Conservation (phyloP, 305 asterid genomes). For the Ilex paraguariensis region DNA sequence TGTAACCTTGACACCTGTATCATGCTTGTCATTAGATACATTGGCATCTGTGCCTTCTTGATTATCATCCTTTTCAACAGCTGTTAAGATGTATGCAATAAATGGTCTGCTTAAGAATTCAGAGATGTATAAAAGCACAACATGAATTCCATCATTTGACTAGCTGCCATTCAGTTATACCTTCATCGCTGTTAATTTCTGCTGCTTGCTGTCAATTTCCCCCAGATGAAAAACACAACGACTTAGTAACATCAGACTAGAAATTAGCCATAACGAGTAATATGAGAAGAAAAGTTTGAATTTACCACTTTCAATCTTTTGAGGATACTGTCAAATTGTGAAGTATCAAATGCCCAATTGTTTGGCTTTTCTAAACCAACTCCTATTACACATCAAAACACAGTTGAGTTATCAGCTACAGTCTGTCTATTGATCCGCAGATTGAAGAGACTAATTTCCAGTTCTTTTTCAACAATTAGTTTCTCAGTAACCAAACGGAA, state of each 20-base stretch:
- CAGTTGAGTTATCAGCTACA: neutral
- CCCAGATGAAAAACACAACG: slow-evolving; percentile 3
- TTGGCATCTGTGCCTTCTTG: slow-evolving; percentile 20
- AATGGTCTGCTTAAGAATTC: slow-evolving; percentile 1
- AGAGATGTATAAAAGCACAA: slow-evolving; percentile 4
- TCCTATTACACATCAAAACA: slow-evolving; percentile 31
- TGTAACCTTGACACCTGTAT: slow-evolving; percentile 47
- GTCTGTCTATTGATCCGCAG: no score
- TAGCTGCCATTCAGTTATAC: slow-evolving; percentile 21
- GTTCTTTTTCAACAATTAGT: no score
- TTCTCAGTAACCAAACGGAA: no score
- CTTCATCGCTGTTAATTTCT: slow-evolving; percentile 47
- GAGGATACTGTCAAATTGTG: slow-evolving; percentile 89
- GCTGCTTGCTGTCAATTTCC: slow-evolving; percentile 54
- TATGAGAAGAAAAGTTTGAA: slow-evolving; percentile 2
- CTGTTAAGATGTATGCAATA: slow-evolving; percentile 24
- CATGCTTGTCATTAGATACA: slow-evolving; percentile 24
- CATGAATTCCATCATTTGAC: slow-evolving; percentile 4
- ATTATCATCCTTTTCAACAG: slow-evolving; percentile 28
- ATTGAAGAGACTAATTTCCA: no score
- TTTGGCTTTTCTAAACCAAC: slow-evolving; percentile 81
- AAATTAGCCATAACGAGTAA: neutral
- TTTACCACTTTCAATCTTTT: slow-evolving; percentile 89
- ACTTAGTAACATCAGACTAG: neutral
- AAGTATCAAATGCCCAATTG: slow-evolving; percentile 94